Conservation (phyloP, 2,329 filamentous ascomycete genomes). For the Ophiocordyceps sinensis region DNA sequence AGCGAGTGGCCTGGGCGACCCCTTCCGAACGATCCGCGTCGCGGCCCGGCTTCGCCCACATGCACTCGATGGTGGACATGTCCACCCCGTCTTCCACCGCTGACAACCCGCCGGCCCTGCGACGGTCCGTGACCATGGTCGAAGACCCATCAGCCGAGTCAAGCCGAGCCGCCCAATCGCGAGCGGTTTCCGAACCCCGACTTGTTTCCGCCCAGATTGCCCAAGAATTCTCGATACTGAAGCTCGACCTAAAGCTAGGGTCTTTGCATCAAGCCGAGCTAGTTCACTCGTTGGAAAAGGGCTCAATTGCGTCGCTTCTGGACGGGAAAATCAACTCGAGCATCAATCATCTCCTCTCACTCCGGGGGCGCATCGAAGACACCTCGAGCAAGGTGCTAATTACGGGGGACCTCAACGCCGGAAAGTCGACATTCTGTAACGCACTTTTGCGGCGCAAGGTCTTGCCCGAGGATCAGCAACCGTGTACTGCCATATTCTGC, state of each 20-base stretch:
- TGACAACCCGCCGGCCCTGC: constrained; percentile 35
- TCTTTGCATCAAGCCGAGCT: constrained; percentile 75
- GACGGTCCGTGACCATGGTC: constrained; percentile 59
- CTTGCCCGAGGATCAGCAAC: constrained; percentile 91
- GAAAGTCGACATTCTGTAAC: constrained; percentile 98
- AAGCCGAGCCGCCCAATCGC: constrained; percentile 53
- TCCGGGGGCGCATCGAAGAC: constrained; percentile 91
- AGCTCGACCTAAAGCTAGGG: constrained; percentile 85
- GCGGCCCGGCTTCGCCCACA: constrained; percentile 48
- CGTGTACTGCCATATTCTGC: constrained; percentile 96
- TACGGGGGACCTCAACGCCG: constrained; percentile 90
- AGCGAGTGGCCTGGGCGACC: constrained; percentile 35
- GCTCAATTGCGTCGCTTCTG: constrained; percentile 74
- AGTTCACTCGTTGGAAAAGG: constrained; percentile 88
- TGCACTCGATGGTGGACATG: constrained; percentile 42
- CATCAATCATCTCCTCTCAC: constrained; percentile 72
- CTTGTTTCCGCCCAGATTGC: constrained; percentile 85
- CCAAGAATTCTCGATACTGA: constrained; percentile 89
- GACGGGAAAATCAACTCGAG: constrained; percentile 92
- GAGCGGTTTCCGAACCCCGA: constrained; percentile 54
- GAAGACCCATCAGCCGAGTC: constrained; percentile 48
- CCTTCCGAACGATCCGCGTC: constrained; percentile 32
- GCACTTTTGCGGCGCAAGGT: constrained; percentile 87
- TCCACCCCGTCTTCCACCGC: constrained; percentile 20
- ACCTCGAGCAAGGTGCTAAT: constrained; percentile 93